phyloP scores from a whole-genome alignment of 2,329 filamentous ascomycete genomes.

The Aspergillus neotritici region DNA sequence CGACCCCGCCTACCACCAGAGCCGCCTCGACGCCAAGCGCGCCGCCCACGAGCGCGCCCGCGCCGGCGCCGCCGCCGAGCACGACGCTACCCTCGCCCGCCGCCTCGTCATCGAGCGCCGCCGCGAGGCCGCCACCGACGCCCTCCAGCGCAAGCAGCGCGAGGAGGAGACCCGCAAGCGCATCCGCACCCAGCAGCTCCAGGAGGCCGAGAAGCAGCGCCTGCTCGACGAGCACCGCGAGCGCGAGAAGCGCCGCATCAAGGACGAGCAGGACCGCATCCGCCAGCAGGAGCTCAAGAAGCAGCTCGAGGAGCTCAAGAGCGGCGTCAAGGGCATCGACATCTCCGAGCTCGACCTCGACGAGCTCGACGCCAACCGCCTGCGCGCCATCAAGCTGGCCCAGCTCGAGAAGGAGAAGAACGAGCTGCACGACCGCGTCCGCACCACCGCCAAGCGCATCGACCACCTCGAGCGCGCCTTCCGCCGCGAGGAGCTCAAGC shows the following conservation, averaged over 20 bases:
- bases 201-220: constrained; percentile 83
- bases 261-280: constrained; percentile 82
- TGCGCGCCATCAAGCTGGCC: constrained; percentile 89
- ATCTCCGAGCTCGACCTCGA: constrained; percentile 67
- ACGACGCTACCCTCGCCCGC: constrained; percentile 74
- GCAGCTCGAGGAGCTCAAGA: constrained; percentile 85
- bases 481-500: constrained; percentile 91
- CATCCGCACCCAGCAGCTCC: constrained; percentile 77
- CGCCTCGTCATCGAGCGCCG: constrained; percentile 92
- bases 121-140: constrained; percentile 89
- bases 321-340: constrained; percentile 75
- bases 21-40: constrained; percentile 70
- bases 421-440: constrained; percentile 82
- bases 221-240: constrained; percentile 89
- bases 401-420: constrained; percentile 98
- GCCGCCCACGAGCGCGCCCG: constrained; percentile 75
- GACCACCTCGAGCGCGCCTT: constrained; percentile 96
- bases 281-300: constrained; percentile 91
- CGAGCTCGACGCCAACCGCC: constrained; percentile 79
- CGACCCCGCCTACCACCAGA: constrained; percentile 80
- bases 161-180: constrained; percentile 87
- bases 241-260: constrained; percentile 77
- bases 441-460: constrained; percentile 88
- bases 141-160: constrained; percentile 80
- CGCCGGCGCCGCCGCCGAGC: constrained; percentile 86